These are phyloP conservation scores for Aspergillus sp. DNA, from an alignment of 2,329 filamentous ascomycete species.

Conservation along the genomic window DNA sequence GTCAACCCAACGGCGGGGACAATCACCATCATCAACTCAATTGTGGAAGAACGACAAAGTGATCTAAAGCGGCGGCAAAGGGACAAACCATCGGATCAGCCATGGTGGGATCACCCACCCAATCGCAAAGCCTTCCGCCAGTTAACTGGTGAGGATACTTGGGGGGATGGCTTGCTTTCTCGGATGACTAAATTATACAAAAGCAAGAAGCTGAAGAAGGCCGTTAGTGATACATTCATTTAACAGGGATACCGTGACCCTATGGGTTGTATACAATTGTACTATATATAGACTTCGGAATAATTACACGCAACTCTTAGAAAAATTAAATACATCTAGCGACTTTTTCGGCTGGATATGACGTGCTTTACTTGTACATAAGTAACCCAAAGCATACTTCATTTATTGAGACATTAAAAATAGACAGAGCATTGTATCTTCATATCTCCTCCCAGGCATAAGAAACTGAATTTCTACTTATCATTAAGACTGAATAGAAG, in stretches of 20 bases:
- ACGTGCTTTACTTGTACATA: neutral
- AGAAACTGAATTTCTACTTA: no score
- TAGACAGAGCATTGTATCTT: no score
- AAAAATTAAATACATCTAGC: neutral
- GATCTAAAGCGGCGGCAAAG: constrained; percentile 12
- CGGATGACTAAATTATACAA: constrained; percentile 17
- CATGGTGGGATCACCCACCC: constrained; percentile 35
- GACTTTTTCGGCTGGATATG: no score
- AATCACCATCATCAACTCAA: constrained; percentile 28
- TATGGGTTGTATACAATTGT: neutral
- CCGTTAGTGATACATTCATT: neutral
- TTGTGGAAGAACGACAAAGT: constrained; percentile 27
- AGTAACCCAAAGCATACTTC: neutral
- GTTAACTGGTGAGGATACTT: constrained; percentile 14
- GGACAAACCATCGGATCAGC: constrained; percentile 7
- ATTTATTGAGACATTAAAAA: no score
- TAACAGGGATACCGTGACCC: neutral
- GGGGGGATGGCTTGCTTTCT: constrained; percentile 28
- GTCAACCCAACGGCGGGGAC: constrained; percentile 39
- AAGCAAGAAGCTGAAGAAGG: constrained; percentile 9
- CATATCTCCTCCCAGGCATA: no score
- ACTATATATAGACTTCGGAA: neutral
- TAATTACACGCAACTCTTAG: neutral
- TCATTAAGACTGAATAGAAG: neutral
- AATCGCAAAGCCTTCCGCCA: constrained; percentile 30